Percentiles rank a stretch among this genome's conserved stretches.
phyloP scores from a whole-genome alignment of 805 yeast species.

The Metschnikowia lunata region DNA sequence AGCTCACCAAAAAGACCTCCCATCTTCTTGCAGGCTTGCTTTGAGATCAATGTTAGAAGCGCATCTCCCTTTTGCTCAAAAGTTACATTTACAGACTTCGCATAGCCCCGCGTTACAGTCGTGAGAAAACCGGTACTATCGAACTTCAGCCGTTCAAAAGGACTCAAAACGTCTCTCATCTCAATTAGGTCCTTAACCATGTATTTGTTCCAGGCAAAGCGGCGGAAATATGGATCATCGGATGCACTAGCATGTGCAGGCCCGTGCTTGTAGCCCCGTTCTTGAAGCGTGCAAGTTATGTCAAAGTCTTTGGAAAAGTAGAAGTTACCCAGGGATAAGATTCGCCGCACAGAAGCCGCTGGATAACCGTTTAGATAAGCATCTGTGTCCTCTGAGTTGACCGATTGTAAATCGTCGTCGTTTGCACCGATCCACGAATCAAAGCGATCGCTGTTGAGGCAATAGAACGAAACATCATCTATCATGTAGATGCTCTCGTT shows the following conservation, averaged over 20 bases:
- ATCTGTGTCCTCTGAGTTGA: conserved; percentile 15
- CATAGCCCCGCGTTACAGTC: conserved; percentile 49
- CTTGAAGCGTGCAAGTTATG: conserved; percentile 42
- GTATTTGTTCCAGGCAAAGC: conserved; percentile 50
- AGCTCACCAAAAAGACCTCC: conserved; percentile 54
- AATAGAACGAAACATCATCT: conserved; percentile 59
- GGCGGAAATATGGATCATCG: conserved; percentile 38
- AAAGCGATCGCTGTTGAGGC: conserved; percentile 53
- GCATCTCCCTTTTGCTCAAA: conserved; percentile 31
- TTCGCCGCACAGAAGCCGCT: conserved; percentile 41
- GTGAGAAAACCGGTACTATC: conserved; percentile 46
- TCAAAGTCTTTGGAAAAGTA: conserved; percentile 47
- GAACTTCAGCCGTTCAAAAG: conserved; percentile 36
- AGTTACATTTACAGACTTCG: conserved; percentile 38
- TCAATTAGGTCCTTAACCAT: conserved; percentile 43
- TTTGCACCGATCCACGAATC: conserved; percentile 35
- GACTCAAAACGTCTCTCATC: conserved; percentile 42
- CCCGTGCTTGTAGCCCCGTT: conserved; percentile 31
- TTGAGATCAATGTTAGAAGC: conserved; percentile 46
- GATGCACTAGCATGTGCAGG: conserved; percentile 14
- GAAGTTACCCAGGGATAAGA: conserved; percentile 45
- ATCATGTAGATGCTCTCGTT: conserved; percentile 51
- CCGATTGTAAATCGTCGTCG: conserved; percentile 10
- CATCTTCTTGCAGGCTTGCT: conserved; percentile 45
- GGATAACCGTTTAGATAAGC: conserved; percentile 27